These are phyloP conservation scores for Peterozyma toletana DNA, from an alignment of 805 yeast species.

Conservation along the genomic window DNA sequence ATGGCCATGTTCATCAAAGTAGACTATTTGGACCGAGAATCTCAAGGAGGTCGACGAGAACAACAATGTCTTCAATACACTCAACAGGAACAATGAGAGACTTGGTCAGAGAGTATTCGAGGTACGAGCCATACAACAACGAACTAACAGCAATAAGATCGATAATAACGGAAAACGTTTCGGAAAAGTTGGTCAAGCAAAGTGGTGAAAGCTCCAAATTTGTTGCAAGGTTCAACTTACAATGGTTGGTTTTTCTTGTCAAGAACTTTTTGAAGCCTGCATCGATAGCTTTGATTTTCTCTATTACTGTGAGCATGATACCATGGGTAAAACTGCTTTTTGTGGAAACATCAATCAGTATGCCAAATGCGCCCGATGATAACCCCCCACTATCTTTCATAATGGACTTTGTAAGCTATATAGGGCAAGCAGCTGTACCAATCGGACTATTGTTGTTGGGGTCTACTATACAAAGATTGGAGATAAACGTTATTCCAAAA, in stretches of 20 bases:
- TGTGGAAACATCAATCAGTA: conserved; percentile 20
- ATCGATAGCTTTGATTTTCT: conserved; percentile 36
- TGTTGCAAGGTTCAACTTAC: conserved; percentile 20
- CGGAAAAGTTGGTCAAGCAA: conserved; percentile 16
- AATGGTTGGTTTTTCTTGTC: conserved; percentile 22
- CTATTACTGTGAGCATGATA: conserved; percentile 42
- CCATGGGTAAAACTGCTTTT: conserved; percentile 48
- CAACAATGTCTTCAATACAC: conserved; percentile 4
- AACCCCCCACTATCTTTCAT: conserved; percentile 49
- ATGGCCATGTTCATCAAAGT: background rate
- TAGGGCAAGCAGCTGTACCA: conserved; percentile 49
- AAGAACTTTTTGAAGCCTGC: conserved; percentile 43
- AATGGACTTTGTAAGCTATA: conserved; percentile 39
- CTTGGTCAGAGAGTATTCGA: conserved; percentile 24
- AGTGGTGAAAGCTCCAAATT: conserved; percentile 18
- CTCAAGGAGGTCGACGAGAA: conserved; percentile 5
- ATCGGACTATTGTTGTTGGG: conserved; percentile 46
- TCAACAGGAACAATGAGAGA: conserved; percentile 2
- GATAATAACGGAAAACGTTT: conserved; percentile 25
- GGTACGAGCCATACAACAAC: conserved; percentile 23
- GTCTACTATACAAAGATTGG: conserved; percentile 44
- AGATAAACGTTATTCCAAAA: conserved; percentile 34
- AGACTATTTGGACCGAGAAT: background rate
- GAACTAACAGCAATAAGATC: conserved; percentile 18
- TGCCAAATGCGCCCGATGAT: conserved; percentile 37